A percentile compares a stretch with the other conserved stretches of the same genome.
Evolutionary conservation across 2,329 filamentous ascomycete species (phyloP).

Genomic region (Fusarium graminum): DNA sequence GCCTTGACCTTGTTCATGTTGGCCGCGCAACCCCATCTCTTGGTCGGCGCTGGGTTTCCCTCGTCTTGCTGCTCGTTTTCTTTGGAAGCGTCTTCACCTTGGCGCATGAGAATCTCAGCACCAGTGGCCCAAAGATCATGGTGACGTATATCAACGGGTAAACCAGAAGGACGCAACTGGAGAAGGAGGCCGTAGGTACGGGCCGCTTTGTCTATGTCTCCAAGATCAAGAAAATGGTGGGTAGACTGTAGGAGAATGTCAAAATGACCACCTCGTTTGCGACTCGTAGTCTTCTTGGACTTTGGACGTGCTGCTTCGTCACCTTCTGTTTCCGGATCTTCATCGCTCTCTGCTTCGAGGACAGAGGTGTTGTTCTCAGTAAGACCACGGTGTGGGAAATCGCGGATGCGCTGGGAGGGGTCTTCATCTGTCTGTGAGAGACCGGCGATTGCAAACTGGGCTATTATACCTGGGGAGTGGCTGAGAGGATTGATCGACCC

Average conservation of each 20-base stretch:
- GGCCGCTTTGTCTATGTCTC: slow-evolving; percentile 78
- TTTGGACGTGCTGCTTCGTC: slow-evolving; percentile 26
- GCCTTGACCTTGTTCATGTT: slow-evolving; percentile 61
- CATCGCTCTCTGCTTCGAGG: slow-evolving; percentile 40
- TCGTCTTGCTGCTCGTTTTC: slow-evolving; percentile 15
- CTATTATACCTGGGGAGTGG: slow-evolving; percentile 64
- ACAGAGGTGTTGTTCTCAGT: neutral
- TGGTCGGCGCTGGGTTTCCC: slow-evolving; percentile 2
- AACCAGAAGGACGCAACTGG: slow-evolving; percentile 59
- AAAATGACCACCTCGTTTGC: slow-evolving; percentile 64
- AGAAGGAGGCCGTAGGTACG: slow-evolving; percentile 82
- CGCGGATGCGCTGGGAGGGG: slow-evolving; percentile 55
- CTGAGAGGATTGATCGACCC: slow-evolving; percentile 67
- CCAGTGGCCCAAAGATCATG: slow-evolving; percentile 85
- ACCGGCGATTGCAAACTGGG: slow-evolving; percentile 67
- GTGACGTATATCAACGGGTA: slow-evolving; percentile 74
- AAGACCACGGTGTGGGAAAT: slow-evolving; percentile 66
- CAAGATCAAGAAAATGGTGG: slow-evolving; percentile 77
- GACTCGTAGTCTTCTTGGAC: slow-evolving; percentile 22
- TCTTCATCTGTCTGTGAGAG: slow-evolving; percentile 61
- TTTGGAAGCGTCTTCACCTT: slow-evolving; percentile 56
- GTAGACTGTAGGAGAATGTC: slow-evolving; percentile 76
- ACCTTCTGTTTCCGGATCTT: slow-evolving; percentile 37
- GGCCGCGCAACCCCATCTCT: slow-evolving; percentile 59
- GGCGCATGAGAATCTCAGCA: slow-evolving; percentile 83